phyloP scores from a whole-genome alignment of 1,284 basidiomycete species.

The Microbotryum silenes-acaulis region DNA sequence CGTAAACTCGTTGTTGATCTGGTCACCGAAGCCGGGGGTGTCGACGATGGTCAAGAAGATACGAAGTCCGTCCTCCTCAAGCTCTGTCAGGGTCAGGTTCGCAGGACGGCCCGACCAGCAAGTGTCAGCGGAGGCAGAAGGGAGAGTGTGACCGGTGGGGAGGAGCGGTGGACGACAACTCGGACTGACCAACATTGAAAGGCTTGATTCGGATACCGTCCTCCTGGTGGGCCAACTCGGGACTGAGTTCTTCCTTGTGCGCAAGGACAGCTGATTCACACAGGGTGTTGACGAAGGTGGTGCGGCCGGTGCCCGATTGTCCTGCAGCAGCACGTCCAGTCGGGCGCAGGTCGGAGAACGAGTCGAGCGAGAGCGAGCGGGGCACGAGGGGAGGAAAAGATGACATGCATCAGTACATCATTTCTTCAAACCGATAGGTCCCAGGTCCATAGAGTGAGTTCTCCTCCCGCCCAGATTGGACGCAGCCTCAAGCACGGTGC shows the following conservation, averaged over 20 bases:
- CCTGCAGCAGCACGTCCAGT: slow-evolving; percentile 47
- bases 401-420: not conserved
- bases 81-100: slow-evolving; percentile 51
- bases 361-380: not conserved
- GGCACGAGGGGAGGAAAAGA: not conserved
- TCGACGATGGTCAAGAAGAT: slow-evolving; percentile 98
- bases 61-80: slow-evolving; percentile 96
- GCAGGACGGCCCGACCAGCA: slow-evolving; percentile 44
- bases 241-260: slow-evolving; percentile 75
- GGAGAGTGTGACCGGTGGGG: slow-evolving; percentile 1
- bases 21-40: slow-evolving; percentile 97
- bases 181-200: slow-evolving; percentile 72
- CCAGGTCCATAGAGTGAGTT: not conserved
- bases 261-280: slow-evolving; percentile 54
- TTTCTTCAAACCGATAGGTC: not conserved
- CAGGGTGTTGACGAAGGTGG: slow-evolving; percentile 96
- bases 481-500: not conserved
- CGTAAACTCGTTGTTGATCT: slow-evolving; percentile 98
- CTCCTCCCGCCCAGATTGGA: no score
- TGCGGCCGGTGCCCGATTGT: slow-evolving; percentile 90
- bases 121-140: not conserved
- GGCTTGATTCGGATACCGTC: slow-evolving; percentile 95
- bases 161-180: not conserved
- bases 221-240: slow-evolving; percentile 86
- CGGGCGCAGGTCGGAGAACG: no score